Conservation (phyloP, 2,329 filamentous ascomycete species). For the Cladosporium colombiae region DNA sequence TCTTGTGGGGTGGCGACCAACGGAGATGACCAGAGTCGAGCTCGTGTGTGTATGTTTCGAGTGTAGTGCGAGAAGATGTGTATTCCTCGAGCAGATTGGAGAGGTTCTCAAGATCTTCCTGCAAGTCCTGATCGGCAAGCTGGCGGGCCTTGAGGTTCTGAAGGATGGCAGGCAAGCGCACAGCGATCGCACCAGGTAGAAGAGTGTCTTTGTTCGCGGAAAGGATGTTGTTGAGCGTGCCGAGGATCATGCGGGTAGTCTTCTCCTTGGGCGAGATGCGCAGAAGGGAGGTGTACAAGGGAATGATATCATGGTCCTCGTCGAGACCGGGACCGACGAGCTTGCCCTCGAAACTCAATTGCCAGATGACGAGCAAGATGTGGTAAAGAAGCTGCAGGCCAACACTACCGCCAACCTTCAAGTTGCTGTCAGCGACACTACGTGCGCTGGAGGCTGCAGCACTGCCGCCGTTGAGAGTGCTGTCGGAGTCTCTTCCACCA, state of each 20-base stretch:
- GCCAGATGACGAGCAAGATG: slow-evolving; percentile 90
- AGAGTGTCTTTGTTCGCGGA: slow-evolving; percentile 67
- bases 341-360: slow-evolving; percentile 83
- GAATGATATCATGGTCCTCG: slow-evolving; percentile 87
- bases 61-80: slow-evolving; percentile 66
- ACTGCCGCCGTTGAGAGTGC: slow-evolving; percentile 54
- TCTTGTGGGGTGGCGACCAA: slow-evolving; percentile 90
- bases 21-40: slow-evolving; percentile 82
- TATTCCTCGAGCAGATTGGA: slow-evolving; percentile 79
- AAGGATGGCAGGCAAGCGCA: slow-evolving; percentile 69
- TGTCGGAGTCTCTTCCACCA: slow-evolving; percentile 70
- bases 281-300: slow-evolving; percentile 88
- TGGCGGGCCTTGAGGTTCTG: slow-evolving; percentile 57
- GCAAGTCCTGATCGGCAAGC: slow-evolving; percentile 54
- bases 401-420: slow-evolving; percentile 72
- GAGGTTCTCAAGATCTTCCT: slow-evolving; percentile 51
- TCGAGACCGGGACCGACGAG: slow-evolving; percentile 77
- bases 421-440: slow-evolving; percentile 65
- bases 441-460: slow-evolving; percentile 35
- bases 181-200: slow-evolving; percentile 82
- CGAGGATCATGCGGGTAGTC: slow-evolving; percentile 86
- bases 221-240: slow-evolving; percentile 86
- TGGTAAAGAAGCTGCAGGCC: slow-evolving; percentile 93
- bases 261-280: slow-evolving; percentile 96
- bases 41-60: slow-evolving; percentile 74